These are phyloP conservation scores for Malania oleifera DNA, from an alignment of 164 flowering plant species.

Conservation along the genomic window DNA sequence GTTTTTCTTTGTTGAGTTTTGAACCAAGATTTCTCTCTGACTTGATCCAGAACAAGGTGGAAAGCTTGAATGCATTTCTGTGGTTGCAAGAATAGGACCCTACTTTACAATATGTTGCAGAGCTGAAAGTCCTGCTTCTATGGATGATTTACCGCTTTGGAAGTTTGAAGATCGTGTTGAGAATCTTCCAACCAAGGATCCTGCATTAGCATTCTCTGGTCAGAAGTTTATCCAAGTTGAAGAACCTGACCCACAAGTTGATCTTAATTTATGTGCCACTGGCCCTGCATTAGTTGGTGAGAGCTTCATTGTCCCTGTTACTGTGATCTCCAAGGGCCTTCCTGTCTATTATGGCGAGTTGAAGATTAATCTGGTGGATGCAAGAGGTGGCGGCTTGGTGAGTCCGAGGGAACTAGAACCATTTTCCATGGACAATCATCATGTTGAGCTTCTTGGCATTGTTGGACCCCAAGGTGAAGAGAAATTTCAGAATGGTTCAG, in stretches of 20 bases:
- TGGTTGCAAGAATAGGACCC: slow-evolving; percentile 63
- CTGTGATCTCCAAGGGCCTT: slow-evolving; percentile 69
- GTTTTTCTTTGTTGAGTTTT: background rate
- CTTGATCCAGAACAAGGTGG: slow-evolving; percentile 76
- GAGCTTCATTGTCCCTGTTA: slow-evolving; percentile 68
- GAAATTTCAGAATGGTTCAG: slow-evolving; percentile 33
- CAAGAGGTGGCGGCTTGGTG: slow-evolving; percentile 73
- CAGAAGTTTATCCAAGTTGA: slow-evolving; percentile 88
- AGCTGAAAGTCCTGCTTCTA: slow-evolving; percentile 96
- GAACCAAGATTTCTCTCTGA: slow-evolving; percentile 4
- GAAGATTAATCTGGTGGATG: slow-evolving; percentile 92
- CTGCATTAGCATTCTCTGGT: slow-evolving; percentile 69
- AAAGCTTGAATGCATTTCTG: slow-evolving; percentile 88
- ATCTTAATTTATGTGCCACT: slow-evolving; percentile 52
- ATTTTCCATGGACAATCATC: slow-evolving; percentile 57
- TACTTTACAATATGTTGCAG: slow-evolving; percentile 76
- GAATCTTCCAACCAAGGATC: slow-evolving; percentile 81
- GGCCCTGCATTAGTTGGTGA: slow-evolving; percentile 97
- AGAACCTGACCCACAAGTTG: slow-evolving; percentile 84
- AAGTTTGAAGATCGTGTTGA: slow-evolving; percentile 83
- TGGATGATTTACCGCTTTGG: slow-evolving; percentile 93
- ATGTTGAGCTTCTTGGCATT: slow-evolving; percentile 81
- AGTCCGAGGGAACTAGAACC: slow-evolving; percentile 88
- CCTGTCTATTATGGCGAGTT: slow-evolving; percentile 72
- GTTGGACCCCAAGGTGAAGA: slow-evolving; percentile 43